Conservation (phyloP, 148 eudicot genomes). For the Hydrangea macrophylla region DNA sequence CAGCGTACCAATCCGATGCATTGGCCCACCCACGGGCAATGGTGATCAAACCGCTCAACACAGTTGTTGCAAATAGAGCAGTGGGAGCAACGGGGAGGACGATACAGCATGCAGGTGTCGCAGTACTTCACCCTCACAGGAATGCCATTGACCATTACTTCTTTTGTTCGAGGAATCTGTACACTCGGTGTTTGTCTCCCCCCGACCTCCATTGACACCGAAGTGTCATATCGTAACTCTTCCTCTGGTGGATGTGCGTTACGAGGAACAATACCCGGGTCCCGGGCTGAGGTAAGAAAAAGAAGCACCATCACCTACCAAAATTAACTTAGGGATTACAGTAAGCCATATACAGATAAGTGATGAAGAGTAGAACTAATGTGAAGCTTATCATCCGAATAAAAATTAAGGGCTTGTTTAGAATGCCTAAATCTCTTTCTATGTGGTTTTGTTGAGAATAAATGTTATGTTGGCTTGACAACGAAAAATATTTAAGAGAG, state of each 20-base stretch:
- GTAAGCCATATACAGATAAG: slow-evolving; percentile 7
- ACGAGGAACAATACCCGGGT: slow-evolving; percentile 96
- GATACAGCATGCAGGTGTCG: slow-evolving; percentile 96
- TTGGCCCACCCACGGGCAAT: slow-evolving; percentile 99
- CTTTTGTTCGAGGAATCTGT: slow-evolving; percentile 89
- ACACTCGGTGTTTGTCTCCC: slow-evolving; percentile 88
- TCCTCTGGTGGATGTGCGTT: slow-evolving; percentile 98
- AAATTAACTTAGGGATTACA: slow-evolving; percentile 9
- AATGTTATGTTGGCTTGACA: neutral
- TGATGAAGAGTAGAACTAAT: slow-evolving; percentile 2
- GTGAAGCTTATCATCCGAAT: neutral
- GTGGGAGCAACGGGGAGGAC: slow-evolving; percentile 98
- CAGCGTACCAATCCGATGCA: slow-evolving; percentile 86
- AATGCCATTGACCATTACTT: slow-evolving; percentile 81
- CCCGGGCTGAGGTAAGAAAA: slow-evolving; percentile 71
- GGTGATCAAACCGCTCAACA: slow-evolving; percentile 95
- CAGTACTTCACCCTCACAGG: slow-evolving; percentile 92
- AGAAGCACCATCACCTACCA: slow-evolving; percentile 75
- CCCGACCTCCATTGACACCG: slow-evolving; percentile 58
- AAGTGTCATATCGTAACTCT: slow-evolving; percentile 66
- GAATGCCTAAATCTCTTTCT: no score
- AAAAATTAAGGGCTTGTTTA: neutral
- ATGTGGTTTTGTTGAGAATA: neutral
- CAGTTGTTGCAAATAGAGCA: slow-evolving; percentile 98
- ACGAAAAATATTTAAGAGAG: neutral